Percentiles rank a stretch among this genome's conserved stretches.
These are phyloP conservation scores for Coemansia sp. DNA, from an alignment of 192 early-diverging fungal genomes.

Conservation along the genomic window DNA sequence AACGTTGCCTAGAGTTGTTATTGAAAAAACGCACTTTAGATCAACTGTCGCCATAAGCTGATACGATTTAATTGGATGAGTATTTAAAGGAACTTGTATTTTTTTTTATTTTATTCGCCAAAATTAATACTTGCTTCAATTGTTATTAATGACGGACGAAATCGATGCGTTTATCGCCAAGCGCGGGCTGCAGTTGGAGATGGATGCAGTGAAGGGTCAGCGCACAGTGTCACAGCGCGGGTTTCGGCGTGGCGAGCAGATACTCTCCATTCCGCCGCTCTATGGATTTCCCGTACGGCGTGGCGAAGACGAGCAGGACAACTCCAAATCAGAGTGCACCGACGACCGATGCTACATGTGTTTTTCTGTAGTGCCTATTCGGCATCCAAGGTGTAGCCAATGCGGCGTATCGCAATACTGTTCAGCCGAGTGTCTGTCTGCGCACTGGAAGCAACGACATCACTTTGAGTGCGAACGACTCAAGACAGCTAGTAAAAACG, in stretches of 20 bases:
- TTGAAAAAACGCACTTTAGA: neutral
- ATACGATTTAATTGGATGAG: neutral
- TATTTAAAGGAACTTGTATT: neutral
- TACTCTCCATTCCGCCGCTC: slow-evolving; percentile 33
- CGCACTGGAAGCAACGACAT: slow-evolving; percentile 39
- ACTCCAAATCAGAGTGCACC: neutral
- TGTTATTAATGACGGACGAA: slow-evolving; percentile 3
- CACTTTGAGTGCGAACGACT: slow-evolving; percentile 25
- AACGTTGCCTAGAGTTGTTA: neutral
- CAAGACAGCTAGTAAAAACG: neutral
- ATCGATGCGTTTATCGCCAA: slow-evolving; percentile 11
- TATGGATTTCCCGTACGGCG: slow-evolving; percentile 21
- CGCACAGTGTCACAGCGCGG: slow-evolving; percentile 20
- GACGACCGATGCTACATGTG: slow-evolving; percentile 30
- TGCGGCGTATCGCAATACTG: slow-evolving; percentile 42
- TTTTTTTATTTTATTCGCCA: neutral
- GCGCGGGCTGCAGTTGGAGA: slow-evolving; percentile 21
- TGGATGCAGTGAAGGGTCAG: slow-evolving; percentile 23
- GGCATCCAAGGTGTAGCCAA: slow-evolving; percentile 43
- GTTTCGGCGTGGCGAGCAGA: slow-evolving; percentile 22
- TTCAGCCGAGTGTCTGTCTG: slow-evolving; percentile 19
- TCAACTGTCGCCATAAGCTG: neutral
- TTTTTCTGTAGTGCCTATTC: slow-evolving; percentile 26
- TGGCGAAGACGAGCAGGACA: slow-evolving; percentile 8
- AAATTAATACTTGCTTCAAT: neutral